These are phyloP conservation scores for Tinospora cordifolia DNA, from an alignment of 164 flowering plant species.

Conservation along the genomic window DNA sequence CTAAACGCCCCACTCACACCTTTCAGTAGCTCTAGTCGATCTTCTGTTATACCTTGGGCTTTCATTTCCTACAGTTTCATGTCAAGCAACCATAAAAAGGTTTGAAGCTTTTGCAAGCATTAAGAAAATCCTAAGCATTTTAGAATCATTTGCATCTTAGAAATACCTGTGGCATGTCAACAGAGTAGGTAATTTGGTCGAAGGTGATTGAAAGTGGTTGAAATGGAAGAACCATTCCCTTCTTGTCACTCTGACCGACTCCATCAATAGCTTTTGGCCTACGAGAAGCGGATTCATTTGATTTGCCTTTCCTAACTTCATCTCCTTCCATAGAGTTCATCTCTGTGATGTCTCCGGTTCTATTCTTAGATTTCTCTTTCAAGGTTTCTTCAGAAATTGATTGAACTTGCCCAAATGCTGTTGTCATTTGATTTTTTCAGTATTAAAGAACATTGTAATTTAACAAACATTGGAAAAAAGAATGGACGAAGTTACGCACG, in stretches of 20 bases:
- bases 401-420: constrained; percentile 35
- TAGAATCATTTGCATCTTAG: constrained; percentile 20
- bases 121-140: not conserved
- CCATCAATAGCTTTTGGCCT: constrained; percentile 11
- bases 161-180: constrained; percentile 34
- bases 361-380: constrained; percentile 13
- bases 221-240: constrained; percentile 52
- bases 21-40: constrained; percentile 33
- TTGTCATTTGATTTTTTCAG: constrained; percentile 5
- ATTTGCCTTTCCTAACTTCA: constrained; percentile 13
- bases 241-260: constrained; percentile 15
- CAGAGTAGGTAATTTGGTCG: constrained; percentile 37
- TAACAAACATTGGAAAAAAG: not conserved
- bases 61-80: constrained; percentile 46
- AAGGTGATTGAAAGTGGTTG: constrained; percentile 39
- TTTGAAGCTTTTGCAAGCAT: not conserved
- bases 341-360: constrained; percentile 14
- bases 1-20: constrained; percentile 43
- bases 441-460: not conserved
- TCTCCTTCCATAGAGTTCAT: constrained; percentile 13
- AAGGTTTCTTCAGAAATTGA: constrained; percentile 27
- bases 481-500: constrained; percentile 19
- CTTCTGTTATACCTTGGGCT: constrained; percentile 24
- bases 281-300: constrained; percentile 13
- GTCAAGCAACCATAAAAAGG: not conserved